A percentile compares a stretch with the other conserved stretches of the same genome.
Conservation (phyloP, 208 protist genomes). For the Ichthyophonus hoferi region DNA sequence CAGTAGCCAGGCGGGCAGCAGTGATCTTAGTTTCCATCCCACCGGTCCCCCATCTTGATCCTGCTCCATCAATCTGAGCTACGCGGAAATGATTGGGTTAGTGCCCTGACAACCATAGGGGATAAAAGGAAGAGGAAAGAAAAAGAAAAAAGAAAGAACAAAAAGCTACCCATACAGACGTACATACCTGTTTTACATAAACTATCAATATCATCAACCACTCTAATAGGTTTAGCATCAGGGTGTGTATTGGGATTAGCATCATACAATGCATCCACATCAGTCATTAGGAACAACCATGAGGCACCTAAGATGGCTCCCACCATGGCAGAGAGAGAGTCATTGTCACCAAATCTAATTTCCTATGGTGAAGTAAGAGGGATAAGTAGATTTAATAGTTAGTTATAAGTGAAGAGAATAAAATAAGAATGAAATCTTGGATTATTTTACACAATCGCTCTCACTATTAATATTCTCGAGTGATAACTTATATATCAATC, state of each 20-base stretch:
- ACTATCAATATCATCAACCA: slow-evolving; percentile 12
- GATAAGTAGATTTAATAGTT: background rate
- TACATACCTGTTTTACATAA: background rate
- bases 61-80: slow-evolving; percentile 10
- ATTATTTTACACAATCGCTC: too few relatives aligned
- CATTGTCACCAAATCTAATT: slow-evolving; percentile 51
- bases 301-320: slow-evolving; percentile 39
- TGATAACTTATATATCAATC: too few relatives aligned
- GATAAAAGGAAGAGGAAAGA: too few relatives aligned
- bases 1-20: slow-evolving; percentile 42
- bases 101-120: too few relatives aligned
- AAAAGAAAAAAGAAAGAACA: too few relatives aligned
- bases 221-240: slow-evolving; percentile 31
- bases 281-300: slow-evolving; percentile 50
- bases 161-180: background rate
- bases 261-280: slow-evolving; percentile 49
- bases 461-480: too few relatives aligned
- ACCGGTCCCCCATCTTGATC: slow-evolving; percentile 47
- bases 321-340: slow-evolving; percentile 52
- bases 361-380: slow-evolving; percentile 23
- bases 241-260: slow-evolving; percentile 27
- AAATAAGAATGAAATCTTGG: background rate
- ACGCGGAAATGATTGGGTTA: too few relatives aligned
- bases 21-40: slow-evolving; percentile 50
- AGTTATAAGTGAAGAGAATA: background rate